Evolutionary conservation across 2,329 filamentous ascomycete genomes (phyloP).

Genomic region (Exophiala spinifera): DNA sequence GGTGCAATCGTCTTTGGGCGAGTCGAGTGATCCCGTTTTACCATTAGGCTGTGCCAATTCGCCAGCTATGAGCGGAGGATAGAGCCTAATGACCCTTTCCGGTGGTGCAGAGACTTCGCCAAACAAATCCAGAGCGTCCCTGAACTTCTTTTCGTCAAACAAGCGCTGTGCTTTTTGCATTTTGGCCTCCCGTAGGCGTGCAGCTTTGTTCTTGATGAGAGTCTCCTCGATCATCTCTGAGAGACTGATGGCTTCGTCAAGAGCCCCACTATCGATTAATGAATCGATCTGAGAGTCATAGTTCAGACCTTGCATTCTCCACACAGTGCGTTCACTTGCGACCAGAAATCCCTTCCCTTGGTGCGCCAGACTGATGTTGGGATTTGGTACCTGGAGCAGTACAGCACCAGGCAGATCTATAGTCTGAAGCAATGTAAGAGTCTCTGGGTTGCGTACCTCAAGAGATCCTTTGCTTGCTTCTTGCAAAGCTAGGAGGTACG

Average conservation of each 20-base stretch:
- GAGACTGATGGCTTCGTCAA: constrained; percentile 90
- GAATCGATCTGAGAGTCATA: constrained; percentile 88
- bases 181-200: constrained; percentile 78
- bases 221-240: constrained; percentile 90
- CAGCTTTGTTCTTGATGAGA: constrained; percentile 75
- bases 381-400: constrained; percentile 85
- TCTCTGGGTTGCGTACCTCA: constrained; percentile 90
- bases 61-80: constrained; percentile 79
- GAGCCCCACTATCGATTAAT: constrained; percentile 67
- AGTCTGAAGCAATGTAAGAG: constrained; percentile 81
- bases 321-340: constrained; percentile 83
- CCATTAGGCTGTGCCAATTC: constrained; percentile 56
- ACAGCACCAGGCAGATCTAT: constrained; percentile 77
- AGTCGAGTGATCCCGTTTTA: too few species aligned
- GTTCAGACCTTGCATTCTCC: constrained; percentile 91
- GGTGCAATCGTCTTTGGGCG: background rate
- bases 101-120: constrained; percentile 86
- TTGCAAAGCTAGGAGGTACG: constrained; percentile 86
- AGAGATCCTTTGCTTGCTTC: constrained; percentile 76
- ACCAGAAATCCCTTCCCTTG: constrained; percentile 95
- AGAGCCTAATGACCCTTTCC: constrained; percentile 80
- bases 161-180: constrained; percentile 85
- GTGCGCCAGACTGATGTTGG: constrained; percentile 90
- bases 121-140: constrained; percentile 84
- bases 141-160: constrained; percentile 79